Conservation (phyloP, 73 alveolate species). For the Stentor roeselii region DNA sequence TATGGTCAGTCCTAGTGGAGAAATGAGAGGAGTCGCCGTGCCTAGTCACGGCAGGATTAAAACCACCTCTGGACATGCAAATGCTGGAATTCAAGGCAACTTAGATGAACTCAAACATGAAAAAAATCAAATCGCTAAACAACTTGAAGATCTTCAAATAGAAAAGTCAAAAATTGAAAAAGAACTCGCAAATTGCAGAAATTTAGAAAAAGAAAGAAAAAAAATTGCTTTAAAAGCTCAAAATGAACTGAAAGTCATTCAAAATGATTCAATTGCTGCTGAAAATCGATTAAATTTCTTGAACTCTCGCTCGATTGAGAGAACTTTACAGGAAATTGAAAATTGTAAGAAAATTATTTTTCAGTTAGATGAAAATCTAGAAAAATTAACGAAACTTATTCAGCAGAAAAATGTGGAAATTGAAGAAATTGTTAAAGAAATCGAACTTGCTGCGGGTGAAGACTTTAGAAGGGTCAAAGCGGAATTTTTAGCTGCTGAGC, state of each 20-base stretch:
- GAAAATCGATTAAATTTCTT: background rate
- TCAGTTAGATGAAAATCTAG: background rate
- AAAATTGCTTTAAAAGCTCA: background rate
- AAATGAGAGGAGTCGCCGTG: slow-evolving; percentile 81
- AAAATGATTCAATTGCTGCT: background rate
- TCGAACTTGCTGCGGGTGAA: background rate
- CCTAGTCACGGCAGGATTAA: slow-evolving; percentile 79
- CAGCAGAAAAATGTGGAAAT: background rate
- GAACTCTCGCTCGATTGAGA: background rate
- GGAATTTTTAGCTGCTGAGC: background rate
- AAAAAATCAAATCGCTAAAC: slow-evolving; percentile 16
- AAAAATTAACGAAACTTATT: no score
- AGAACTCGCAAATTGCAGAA: slow-evolving; percentile 37
- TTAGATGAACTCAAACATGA: slow-evolving; percentile 43
- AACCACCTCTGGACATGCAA: slow-evolving; percentile 36
- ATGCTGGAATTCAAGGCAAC: slow-evolving; percentile 38
- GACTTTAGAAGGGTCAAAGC: background rate
- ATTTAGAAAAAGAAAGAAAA: background rate
- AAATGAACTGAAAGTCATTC: background rate
- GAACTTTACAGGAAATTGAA: no score
- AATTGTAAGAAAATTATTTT: no score
- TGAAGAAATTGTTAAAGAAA: background rate
- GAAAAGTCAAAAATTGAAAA: slow-evolving; percentile 31
- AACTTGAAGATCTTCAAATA: slow-evolving; percentile 40
- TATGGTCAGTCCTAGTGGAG: slow-evolving; percentile 72